These are phyloP conservation scores for Pichia sp. DNA, from an alignment of 1,139 yeast genomes.

Conservation along the genomic window DNA sequence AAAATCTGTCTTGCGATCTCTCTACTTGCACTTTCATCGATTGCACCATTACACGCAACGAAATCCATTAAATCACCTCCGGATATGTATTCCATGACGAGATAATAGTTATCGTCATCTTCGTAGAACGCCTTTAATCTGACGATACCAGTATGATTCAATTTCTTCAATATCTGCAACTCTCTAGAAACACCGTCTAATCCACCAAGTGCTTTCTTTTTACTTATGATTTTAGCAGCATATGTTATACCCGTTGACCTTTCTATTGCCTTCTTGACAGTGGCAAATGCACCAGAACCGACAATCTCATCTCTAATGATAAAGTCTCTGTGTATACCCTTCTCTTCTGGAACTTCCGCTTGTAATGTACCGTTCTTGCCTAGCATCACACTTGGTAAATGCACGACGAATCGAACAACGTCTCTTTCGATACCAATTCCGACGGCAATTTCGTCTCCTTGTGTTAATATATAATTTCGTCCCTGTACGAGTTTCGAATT, in stretches of 20 bases:
- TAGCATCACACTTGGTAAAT: slow-evolving; percentile 40
- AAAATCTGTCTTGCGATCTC: slow-evolving; percentile 83
- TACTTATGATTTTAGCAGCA: slow-evolving; percentile 88
- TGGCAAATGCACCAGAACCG: slow-evolving; percentile 98
- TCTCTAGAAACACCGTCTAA: slow-evolving; percentile 85
- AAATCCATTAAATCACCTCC: slow-evolving; percentile 99
- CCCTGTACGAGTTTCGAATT: slow-evolving; percentile 70
- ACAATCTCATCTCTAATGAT: slow-evolving; percentile 80
- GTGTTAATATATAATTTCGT: slow-evolving; percentile 79
- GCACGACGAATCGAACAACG: slow-evolving; percentile 70
- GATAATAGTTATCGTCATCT: slow-evolving; percentile 73
- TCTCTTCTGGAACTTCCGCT: slow-evolving; percentile 2
- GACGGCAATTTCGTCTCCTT: slow-evolving; percentile 89
- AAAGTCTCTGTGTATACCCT: slow-evolving; percentile 69
- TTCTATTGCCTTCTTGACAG: slow-evolving; percentile 88
- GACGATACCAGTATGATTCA: slow-evolving; percentile 86
- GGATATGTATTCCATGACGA: slow-evolving; percentile 93
- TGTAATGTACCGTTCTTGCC: slow-evolving; percentile 15
- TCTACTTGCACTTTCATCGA: slow-evolving; percentile 86
- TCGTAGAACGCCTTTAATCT: slow-evolving; percentile 80
- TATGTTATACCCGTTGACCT: slow-evolving; percentile 78
- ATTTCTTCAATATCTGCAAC: slow-evolving; percentile 68
- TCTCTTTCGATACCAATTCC: slow-evolving; percentile 87
- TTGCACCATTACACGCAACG: slow-evolving; percentile 88
- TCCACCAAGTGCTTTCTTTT: slow-evolving; percentile 77